Evolutionary conservation across 441 rosid genomes (phyloP), one percentile per base, ranked within the genome.

Genomic region (Erodium moschatum): DNA sequence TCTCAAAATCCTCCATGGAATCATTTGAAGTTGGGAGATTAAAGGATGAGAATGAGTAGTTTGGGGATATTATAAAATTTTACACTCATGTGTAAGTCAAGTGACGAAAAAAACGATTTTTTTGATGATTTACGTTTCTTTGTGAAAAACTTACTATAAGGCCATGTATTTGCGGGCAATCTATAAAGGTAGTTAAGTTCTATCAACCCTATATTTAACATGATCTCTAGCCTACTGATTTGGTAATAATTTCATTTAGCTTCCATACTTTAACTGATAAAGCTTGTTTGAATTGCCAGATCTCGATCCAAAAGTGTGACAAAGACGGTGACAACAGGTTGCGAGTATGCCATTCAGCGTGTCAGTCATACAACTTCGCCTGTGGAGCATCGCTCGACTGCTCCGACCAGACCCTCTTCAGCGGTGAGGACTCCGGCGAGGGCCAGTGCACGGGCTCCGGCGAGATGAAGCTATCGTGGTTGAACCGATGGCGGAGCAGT

Each of bases 371-470:
- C 73, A 94, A 94, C 68, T 78, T 76, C 72, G 97, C 97, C 0
- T 94, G 99, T 67, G 97, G 99, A 40, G 99, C 99, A 48, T 86
- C 99, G 0, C 87, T 94, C 1, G 99, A 94, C 84, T 94, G 99
- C 81, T 77, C 90, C 2, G 99, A 94, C 78, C 90, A 89, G 81
- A 94, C 99, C 64, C 97, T 94, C 13, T 94, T 94, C 81, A 89
- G 98, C 72, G 81, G 87, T 0, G 86, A 77, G 56, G 91, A 86
- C 56, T 97, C 87, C 72, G 84, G 86, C 0, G 90, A 85, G 27
- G 88, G 86, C 33, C 92, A 91, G 62, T 94, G 99, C 85, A 94
- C 99, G 0, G 99, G 99, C 33, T 83, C 88, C 0, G 89, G 84
- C 1, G 92, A 87, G 73, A 75, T 83, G 69, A 81, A 78, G 73